Base-by-base conservation (phyloP, 345 rosid species). In the Eucalyptus tenuipes region DNA sequence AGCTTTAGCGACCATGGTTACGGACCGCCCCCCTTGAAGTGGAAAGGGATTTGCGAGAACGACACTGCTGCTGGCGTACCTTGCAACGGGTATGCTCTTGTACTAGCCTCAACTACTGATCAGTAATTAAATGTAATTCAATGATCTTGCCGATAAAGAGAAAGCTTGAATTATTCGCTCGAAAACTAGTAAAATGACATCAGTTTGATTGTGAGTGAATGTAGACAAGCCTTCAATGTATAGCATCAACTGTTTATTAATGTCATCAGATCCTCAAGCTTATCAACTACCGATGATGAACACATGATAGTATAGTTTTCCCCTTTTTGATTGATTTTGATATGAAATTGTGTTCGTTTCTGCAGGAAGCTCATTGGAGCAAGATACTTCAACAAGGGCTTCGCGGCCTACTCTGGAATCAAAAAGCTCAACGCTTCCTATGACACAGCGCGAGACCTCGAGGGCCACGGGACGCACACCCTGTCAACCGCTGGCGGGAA, bases 311-410 rank as follows among this genome's bases (percentile, higher is more conserved):
- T 75, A 40, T 40, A 40, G 5, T 6, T 75, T 75, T 31, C 47
- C 37, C 1, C 4, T 37, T 81, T 27, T 5, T 27, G 55, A n/a
- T 87, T 55, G 24, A 75, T 53, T 64, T 48, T 29, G 45, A 18
- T 16, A 31, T 61, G 10, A 18, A 45, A 50, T 27, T 44, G 59
- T 1, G 45, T 37, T 49, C 40, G 7, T 85, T 42, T 49, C 45
- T 59, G 68, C 89, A 94, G 96, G 91, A 95, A 95, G 92, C 92
- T 95, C 47, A 94, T 95, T 22, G 98, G 96, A 79, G 94, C 96
- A 40, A 92, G 92, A 80, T 95, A 85, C 91, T 95, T 89, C 91
- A 89, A 90, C 89, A 90, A 88, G 84, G 98, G 93, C 8, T 95
- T 91, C 40, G 85, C 47, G 3, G 85, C 86, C 25, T 53, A 37